Conservation (phyloP, 176 grass and related monocot species). For the Dendrocalamus sinicus region DNA sequence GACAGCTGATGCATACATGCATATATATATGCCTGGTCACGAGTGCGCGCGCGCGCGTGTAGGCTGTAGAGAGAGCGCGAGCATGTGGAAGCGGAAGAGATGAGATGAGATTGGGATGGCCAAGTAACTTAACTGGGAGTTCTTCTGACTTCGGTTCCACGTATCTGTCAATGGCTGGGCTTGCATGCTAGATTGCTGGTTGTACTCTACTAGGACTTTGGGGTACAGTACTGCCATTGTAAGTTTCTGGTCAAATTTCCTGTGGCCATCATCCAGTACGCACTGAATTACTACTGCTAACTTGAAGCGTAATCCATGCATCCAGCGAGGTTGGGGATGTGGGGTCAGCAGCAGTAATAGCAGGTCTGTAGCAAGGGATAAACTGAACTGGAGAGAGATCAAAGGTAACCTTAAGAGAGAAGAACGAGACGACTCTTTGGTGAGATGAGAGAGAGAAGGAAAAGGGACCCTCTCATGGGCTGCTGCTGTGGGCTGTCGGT, state of each 20-base stretch:
- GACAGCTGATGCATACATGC: not conserved
- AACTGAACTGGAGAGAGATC: constrained; percentile 25
- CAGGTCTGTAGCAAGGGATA: constrained; percentile 19
- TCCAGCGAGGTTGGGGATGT: constrained; percentile 16
- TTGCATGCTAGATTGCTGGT: not conserved
- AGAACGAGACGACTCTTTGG: not conserved
- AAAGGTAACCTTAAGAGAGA: not conserved
- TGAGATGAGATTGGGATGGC: constrained; percentile 10
- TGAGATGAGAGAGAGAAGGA: not conserved
- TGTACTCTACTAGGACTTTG: constrained; percentile 11
- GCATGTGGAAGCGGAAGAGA: not conserved
- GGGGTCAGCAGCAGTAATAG: constrained; percentile 23
- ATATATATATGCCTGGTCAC: not conserved
- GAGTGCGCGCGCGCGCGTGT: not conserved
- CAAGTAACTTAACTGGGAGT: constrained; percentile 39
- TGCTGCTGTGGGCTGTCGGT: constrained; percentile 70
- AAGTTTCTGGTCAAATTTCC: constrained; percentile 4
- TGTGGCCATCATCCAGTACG: not conserved
- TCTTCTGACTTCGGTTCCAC: constrained; percentile 48
- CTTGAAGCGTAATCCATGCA: constrained; percentile 15
- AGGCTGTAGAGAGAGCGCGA: not conserved
- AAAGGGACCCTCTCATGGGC: constrained; percentile 22
- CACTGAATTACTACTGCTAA: not conserved
- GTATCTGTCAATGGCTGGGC: constrained; percentile 14
- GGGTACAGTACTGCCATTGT: not conserved